These are phyloP conservation scores for Globisporangium mamillatum DNA, from an alignment of 352 stramenopile species.

Conservation along the genomic window DNA sequence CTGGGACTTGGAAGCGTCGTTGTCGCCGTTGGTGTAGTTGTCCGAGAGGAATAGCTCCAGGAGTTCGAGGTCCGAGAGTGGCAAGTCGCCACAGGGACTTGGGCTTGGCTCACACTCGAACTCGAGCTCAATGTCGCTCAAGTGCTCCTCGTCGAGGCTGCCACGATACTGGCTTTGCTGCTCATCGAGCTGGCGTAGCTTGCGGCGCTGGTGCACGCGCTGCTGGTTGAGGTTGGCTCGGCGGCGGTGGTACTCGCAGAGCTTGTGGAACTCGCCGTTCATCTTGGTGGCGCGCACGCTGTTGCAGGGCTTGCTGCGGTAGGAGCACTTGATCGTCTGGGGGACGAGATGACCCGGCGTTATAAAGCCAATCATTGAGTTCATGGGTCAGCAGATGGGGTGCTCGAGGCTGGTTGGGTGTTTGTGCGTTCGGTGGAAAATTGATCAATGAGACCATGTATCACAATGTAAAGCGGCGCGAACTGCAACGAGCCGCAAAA, in stretches of 20 bases:
- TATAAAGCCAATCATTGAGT: too few relatives aligned
- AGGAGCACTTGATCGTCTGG: slow-evolving; percentile 18
- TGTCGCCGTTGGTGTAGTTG: background rate
- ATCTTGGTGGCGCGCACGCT: slow-evolving; percentile 37
- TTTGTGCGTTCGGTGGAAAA: too few relatives aligned
- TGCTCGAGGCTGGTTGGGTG: too few relatives aligned
- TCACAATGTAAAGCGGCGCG: too few relatives aligned
- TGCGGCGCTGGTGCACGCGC: slow-evolving; percentile 29
- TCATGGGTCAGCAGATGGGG: too few relatives aligned
- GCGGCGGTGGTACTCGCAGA: slow-evolving; percentile 37
- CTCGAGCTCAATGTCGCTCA: slow-evolving; percentile 16
- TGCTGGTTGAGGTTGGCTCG: slow-evolving; percentile 47
- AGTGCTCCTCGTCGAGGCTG: background rate
- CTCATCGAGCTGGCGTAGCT: background rate
- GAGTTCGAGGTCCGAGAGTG: slow-evolving; percentile 13
- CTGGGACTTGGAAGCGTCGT: background rate
- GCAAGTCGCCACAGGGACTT: slow-evolving; percentile 15
- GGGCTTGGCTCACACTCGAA: slow-evolving; percentile 17
- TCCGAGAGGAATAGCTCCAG: slow-evolving; percentile 17
- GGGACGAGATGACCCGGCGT: too few relatives aligned
- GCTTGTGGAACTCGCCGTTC: slow-evolving; percentile 42
- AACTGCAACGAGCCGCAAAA: too few relatives aligned
- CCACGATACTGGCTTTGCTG: background rate
- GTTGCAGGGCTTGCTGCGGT: slow-evolving; percentile 34
- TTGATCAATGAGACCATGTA: too few relatives aligned